Percentiles rank a stretch among this genome's conserved stretches.
Evolutionary conservation across 106 monocot species (phyloP).

Genomic region (Dioscorea alata): DNA sequence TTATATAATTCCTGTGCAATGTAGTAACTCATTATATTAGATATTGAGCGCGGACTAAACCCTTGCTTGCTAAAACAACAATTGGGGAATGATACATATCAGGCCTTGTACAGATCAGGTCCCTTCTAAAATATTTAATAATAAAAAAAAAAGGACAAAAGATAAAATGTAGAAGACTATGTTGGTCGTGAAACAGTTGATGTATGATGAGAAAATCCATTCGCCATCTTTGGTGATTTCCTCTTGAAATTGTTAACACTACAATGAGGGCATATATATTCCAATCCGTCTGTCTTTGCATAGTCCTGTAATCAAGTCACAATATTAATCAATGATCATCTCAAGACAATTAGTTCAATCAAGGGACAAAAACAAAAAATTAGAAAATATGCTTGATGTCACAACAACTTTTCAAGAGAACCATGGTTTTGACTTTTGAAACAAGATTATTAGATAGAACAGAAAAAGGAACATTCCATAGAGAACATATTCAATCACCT

Average conservation of each 20-base stretch:
- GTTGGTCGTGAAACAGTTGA: constrained; percentile 29
- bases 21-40: background rate
- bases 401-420: too few species aligned
- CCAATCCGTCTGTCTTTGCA: constrained; percentile 89
- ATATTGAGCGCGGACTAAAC: background rate
- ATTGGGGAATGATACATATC: constrained; percentile 9
- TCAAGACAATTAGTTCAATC: too few species aligned
- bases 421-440: too few species aligned
- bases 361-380: too few species aligned
- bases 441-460: too few species aligned
- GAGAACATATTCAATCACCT: too few species aligned
- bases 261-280: constrained; percentile 91
- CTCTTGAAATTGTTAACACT: constrained; percentile 61
- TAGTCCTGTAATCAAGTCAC: constrained; percentile 56
- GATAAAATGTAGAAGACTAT: background rate
- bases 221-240: constrained; percentile 51
- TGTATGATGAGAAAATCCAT: constrained; percentile 55
- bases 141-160: background rate
- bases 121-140: background rate
- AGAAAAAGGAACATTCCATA: too few species aligned
- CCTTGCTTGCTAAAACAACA: background rate
- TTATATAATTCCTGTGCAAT: background rate
- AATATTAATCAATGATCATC: too few species aligned
- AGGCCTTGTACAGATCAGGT: constrained; percentile 1
- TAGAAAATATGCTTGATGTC: too few species aligned